Percentiles rank a stretch among this genome's conserved stretches.
Evolutionary conservation across 768 basidiomycete genomes (phyloP).

Genomic region (Pulveroboletus sp.): DNA sequence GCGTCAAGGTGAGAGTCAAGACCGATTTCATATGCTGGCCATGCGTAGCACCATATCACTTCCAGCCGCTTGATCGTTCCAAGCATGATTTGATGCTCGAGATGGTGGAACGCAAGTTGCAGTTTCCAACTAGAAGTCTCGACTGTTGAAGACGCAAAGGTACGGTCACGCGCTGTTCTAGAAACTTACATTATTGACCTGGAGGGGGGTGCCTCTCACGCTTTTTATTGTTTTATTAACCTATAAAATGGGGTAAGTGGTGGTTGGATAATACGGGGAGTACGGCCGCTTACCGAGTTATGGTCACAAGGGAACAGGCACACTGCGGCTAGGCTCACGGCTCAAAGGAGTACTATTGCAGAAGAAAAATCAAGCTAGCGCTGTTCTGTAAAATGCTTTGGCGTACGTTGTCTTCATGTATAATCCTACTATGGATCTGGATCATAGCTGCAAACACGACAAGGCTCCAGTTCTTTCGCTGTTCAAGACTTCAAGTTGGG

Average conservation of each 20-base stretch:
- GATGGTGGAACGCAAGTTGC: slow-evolving; percentile 2
- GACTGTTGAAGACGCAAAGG: not conserved
- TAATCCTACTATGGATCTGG: no score
- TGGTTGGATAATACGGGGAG: slow-evolving; percentile 15
- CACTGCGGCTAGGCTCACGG: slow-evolving; percentile 2
- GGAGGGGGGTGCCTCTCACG: no score
- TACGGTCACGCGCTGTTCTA: not conserved
- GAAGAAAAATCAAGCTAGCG: no score
- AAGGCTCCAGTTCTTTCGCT: no score
- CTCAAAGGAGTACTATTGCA: not conserved
- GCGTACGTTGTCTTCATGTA: no score
- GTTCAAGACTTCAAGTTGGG: no score
- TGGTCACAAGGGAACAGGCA: slow-evolving; percentile 10
- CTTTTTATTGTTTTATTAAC: not conserved
- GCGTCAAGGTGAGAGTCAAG: slow-evolving; percentile 11
- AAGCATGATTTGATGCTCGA: slow-evolving; percentile 11
- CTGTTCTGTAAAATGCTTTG: no score
- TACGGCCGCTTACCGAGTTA: slow-evolving; percentile 11
- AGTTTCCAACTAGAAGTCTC: not conserved
- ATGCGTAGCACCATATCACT: not conserved
- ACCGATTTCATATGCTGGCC: no score
- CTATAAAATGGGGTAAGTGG: slow-evolving; percentile 5
- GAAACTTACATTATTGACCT: not conserved
- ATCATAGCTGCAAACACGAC: no score
- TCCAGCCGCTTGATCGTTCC: slow-evolving; percentile 13